Percentiles rank a stretch among this genome's conserved stretches.
Conservation (phyloP, 305 asterid species). For the Fraxinus greggii region DNA sequence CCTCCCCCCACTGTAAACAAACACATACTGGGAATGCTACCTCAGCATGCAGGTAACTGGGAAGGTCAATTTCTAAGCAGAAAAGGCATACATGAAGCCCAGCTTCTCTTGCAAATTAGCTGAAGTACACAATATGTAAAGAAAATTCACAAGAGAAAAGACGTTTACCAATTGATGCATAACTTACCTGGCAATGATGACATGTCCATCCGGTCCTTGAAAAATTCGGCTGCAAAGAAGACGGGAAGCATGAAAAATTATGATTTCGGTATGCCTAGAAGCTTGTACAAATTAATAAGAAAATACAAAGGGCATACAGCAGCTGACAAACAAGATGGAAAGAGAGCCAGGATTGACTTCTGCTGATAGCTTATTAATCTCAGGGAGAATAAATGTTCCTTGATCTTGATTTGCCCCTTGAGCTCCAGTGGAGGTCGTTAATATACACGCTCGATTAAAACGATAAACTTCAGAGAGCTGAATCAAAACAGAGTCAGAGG, state of each 20-base stretch:
- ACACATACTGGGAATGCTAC: neutral
- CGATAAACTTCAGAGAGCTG: conserved; percentile 72
- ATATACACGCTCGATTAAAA: conserved; percentile 61
- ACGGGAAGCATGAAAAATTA: conserved; percentile 24
- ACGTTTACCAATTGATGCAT: neutral
- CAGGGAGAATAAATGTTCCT: conserved; percentile 83
- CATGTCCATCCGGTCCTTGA: conserved; percentile 49
- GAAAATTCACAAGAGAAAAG: neutral
- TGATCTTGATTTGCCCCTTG: conserved; percentile 52
- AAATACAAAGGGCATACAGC: conserved; percentile 54
- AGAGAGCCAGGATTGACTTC: conserved; percentile 78
- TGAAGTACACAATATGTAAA: neutral
- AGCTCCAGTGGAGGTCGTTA: conserved; percentile 60
- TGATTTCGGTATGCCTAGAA: neutral
- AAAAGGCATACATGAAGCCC: neutral
- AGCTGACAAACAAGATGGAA: conserved; percentile 76
- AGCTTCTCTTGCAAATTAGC: neutral
- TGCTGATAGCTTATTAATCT: conserved; percentile 68
- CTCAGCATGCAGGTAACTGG: conserved; percentile 4
- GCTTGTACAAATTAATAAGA: conserved; percentile 19
- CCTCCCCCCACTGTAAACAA: neutral
- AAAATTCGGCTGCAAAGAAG: conserved; percentile 58
- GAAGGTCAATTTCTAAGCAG: neutral
- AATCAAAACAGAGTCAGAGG: conserved; percentile 35
- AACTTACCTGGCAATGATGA: conserved; percentile 68